Evolutionary conservation across 768 basidiomycete species (phyloP), one percentile per base, ranked within the genome.

Genomic region (Postia placenta): DNA sequence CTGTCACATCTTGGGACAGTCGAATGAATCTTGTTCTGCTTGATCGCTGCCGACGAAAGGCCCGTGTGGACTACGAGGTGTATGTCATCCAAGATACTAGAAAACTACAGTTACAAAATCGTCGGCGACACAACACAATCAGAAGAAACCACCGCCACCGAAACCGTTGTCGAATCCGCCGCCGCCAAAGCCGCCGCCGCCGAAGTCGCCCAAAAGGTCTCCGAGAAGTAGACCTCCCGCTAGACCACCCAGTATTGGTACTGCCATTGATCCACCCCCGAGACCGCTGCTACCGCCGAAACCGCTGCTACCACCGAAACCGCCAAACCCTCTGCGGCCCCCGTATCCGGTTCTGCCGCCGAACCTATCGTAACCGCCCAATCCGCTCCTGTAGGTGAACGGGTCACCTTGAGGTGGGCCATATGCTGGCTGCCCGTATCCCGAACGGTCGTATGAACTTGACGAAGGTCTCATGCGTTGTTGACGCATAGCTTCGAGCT

Each of bases 91-190:
- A n/a, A n/a, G n/a, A n/a, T n/a, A n/a, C n/a, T n/a, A n/a, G n/a
- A n/a, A n/a, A n/a, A n/a, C n/a, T n/a, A n/a, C n/a, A n/a, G n/a
- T n/a, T n/a, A n/a, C n/a, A n/a, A n/a, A n/a, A n/a, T n/a, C n/a
- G n/a, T n/a, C n/a, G n/a, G n/a, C n/a, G n/a, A n/a, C n/a, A n/a
- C n/a, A n/a, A n/a, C n/a, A n/a, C n/a, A n/a, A 33, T 6, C 7
- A 44, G 25, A 44, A 44, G 28, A 58, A 53, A 41, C 42, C 54
- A 17, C 57, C 59, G 7, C 58, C 62, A 15, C 44, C 62, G 37
- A 61, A 60, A n/a, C 59, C 61, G 19, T 51, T 56, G 33, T 65
- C 61, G 49, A 68, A 64, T 1, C 68, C 73, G n/a, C 69, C 73
- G 23, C 53, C 59, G 42, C 48, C 55, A 51, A 51, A 50, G 22